These are phyloP conservation scores for Blastobotrys serpentis DNA, from an alignment of 1,139 yeast species.

Conservation along the genomic window DNA sequence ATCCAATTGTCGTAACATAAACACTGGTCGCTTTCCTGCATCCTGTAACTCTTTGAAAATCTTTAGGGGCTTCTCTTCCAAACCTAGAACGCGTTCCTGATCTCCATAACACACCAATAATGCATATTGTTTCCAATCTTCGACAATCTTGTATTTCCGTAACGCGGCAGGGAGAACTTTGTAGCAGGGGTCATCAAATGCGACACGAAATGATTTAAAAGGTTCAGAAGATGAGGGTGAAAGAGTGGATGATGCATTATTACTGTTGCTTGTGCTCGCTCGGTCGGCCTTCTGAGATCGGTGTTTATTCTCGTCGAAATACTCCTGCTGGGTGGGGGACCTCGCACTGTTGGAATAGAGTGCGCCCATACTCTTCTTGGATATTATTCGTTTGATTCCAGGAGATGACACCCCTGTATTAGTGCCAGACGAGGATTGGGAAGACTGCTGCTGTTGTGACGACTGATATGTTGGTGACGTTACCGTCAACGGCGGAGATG, in stretches of 20 bases:
- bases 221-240: constrained; percentile 51
- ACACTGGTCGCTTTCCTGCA: constrained; percentile 85
- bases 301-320: constrained; percentile 3
- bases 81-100: constrained; percentile 76
- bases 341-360: constrained; percentile 8
- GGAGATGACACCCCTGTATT: constrained; percentile 6
- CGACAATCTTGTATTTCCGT: constrained; percentile 77
- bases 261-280: neutral
- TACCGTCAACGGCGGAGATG: constrained; percentile 15
- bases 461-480: constrained; percentile 8
- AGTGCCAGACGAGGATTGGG: constrained; percentile 14
- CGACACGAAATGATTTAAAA: constrained; percentile 78
- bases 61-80: constrained; percentile 84
- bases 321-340: constrained; percentile 9
- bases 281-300: constrained; percentile 1
- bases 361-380: constrained; percentile 16
- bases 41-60: constrained; percentile 88
- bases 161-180: constrained; percentile 87
- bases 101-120: constrained; percentile 89
- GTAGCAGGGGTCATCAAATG: constrained; percentile 89
- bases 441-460: constrained; percentile 11
- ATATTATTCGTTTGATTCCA: constrained; percentile 14
- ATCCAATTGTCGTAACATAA: constrained; percentile 85
- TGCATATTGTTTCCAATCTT: constrained; percentile 88
- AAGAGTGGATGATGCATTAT: neutral